phyloP scores from a whole-genome alignment of 1,139 yeast genomes.

The Arxiozyma bovina region DNA sequence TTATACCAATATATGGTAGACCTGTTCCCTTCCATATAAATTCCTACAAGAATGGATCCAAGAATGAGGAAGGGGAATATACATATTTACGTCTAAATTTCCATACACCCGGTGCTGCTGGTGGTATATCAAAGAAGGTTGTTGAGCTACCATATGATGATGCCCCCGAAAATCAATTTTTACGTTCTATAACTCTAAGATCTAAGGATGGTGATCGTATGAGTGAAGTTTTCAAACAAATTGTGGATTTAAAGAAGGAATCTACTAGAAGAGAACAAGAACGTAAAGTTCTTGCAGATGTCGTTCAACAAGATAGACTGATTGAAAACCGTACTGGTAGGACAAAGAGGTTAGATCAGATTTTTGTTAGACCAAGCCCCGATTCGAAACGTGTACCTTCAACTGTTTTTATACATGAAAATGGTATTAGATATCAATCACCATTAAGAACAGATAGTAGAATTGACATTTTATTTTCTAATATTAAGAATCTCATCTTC shows the following conservation, averaged over 20 bases:
- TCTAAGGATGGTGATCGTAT: slow-evolving; percentile 87
- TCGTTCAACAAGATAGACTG: slow-evolving; percentile 83
- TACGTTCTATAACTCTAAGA: slow-evolving; percentile 80
- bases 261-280: slow-evolving; percentile 87
- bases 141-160: slow-evolving; percentile 88
- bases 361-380: slow-evolving; percentile 90
- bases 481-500: slow-evolving; percentile 86
- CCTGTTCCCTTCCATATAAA: slow-evolving; percentile 98
- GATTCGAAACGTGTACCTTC: slow-evolving; percentile 95
- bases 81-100: slow-evolving; percentile 85
- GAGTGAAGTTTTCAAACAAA: slow-evolving; percentile 83
- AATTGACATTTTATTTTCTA: slow-evolving; percentile 80
- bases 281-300: slow-evolving; percentile 88
- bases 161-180: slow-evolving; percentile 72
- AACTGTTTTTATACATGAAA: slow-evolving; percentile 82
- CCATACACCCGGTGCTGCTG: slow-evolving; percentile 84
- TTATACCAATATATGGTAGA: slow-evolving; percentile 87
- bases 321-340: slow-evolving; percentile 73
- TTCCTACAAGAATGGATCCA: slow-evolving; percentile 87
- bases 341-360: slow-evolving; percentile 78
- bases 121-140: slow-evolving; percentile 59
- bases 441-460: slow-evolving; percentile 73
- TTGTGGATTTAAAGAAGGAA: slow-evolving; percentile 86
- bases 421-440: slow-evolving; percentile 90
- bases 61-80: slow-evolving; percentile 92